Evolutionary conservation across 1,284 basidiomycete species (phyloP).

Genomic region (Pascua guehoae): DNA sequence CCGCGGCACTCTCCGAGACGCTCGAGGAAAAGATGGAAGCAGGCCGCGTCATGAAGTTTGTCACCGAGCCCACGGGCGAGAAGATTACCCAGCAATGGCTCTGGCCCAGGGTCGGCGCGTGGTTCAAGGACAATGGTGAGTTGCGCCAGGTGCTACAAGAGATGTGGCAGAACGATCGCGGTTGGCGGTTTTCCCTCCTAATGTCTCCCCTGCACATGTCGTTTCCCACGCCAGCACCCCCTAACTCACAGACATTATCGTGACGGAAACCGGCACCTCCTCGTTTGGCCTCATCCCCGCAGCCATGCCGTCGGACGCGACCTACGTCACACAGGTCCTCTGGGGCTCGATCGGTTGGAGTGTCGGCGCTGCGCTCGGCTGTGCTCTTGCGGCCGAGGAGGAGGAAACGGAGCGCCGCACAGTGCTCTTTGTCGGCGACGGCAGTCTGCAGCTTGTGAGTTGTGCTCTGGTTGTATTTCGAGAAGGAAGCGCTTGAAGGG

Average conservation of each 20-base stretch:
- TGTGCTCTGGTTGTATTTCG: no score
- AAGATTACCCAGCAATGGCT: slow-evolving; percentile 70
- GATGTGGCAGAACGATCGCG: no score
- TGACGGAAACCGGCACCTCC: slow-evolving; percentile 69
- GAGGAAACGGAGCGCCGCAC: slow-evolving; percentile 59
- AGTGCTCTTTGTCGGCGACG: slow-evolving; percentile 76
- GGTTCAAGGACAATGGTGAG: slow-evolving; percentile 64
- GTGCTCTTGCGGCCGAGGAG: slow-evolving; percentile 66
- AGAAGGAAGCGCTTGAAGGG: no score
- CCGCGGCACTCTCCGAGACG: slow-evolving; percentile 18
- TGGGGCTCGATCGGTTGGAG: slow-evolving; percentile 46
- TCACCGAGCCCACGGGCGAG: slow-evolving; percentile 24
- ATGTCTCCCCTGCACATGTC: no score
- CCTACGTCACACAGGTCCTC: slow-evolving; percentile 64
- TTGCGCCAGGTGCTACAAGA: not conserved
- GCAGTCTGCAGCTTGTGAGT: slow-evolving; percentile 52
- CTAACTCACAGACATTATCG: slow-evolving; percentile 58
- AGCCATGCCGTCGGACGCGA: slow-evolving; percentile 63
- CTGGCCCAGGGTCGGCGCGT: slow-evolving; percentile 77
- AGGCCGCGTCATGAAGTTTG: slow-evolving; percentile 19
- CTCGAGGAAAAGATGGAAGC: slow-evolving; percentile 33
- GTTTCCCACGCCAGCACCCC: not conserved
- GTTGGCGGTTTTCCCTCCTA: no score
- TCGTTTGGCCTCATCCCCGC: slow-evolving; percentile 74
- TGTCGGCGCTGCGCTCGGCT: slow-evolving; percentile 56